Conservation (phyloP, 2,329 filamentous ascomycete species). For the Penicillium thymicola region DNA sequence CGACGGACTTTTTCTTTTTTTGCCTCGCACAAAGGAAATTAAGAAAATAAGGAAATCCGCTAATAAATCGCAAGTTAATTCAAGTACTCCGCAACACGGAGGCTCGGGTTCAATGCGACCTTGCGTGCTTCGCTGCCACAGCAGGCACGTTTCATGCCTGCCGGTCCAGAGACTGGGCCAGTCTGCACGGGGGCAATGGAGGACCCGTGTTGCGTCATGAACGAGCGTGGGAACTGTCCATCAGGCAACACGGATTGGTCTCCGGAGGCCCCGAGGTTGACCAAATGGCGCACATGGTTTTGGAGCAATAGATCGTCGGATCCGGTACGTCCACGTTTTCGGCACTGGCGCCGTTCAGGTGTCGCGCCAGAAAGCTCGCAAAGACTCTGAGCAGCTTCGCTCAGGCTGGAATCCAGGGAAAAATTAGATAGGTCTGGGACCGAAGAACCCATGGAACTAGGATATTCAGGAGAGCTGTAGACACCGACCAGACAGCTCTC, state of each 20-base stretch:
- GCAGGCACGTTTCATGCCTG: constrained; percentile 42
- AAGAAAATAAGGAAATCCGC: constrained; percentile 10
- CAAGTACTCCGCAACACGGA: constrained; percentile 31
- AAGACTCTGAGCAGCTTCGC: constrained; percentile 42
- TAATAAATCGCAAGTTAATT: constrained; percentile 18
- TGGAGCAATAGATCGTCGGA: constrained; percentile 40
- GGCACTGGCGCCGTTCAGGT: constrained; percentile 27
- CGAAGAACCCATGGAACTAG: constrained; percentile 20
- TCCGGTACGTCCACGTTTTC: constrained; percentile 41
- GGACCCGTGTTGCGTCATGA: constrained; percentile 26
- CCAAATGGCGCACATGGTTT: constrained; percentile 39
- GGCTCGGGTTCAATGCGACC: constrained; percentile 33
- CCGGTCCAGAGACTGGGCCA: constrained; percentile 33
- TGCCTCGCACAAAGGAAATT: constrained; percentile 25
- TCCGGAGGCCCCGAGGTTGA: constrained; percentile 27
- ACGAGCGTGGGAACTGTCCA: constrained; percentile 31
- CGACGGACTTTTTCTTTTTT: constrained; percentile 32
- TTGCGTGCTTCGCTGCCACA: constrained; percentile 40
- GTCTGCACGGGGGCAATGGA: constrained; percentile 15
- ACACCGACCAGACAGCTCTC: constrained; percentile 33
- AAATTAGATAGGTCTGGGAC: constrained; percentile 37
- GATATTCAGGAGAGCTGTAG: constrained; percentile 37
- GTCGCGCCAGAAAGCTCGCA: constrained; percentile 40
- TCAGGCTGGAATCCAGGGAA: constrained; percentile 32
- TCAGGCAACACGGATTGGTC: constrained; percentile 33